Evolutionary conservation across 2,329 filamentous ascomycete genomes (phyloP), one percentile per base, ranked within the genome.

Genomic region (Fonsecaea multimorphosa): DNA sequence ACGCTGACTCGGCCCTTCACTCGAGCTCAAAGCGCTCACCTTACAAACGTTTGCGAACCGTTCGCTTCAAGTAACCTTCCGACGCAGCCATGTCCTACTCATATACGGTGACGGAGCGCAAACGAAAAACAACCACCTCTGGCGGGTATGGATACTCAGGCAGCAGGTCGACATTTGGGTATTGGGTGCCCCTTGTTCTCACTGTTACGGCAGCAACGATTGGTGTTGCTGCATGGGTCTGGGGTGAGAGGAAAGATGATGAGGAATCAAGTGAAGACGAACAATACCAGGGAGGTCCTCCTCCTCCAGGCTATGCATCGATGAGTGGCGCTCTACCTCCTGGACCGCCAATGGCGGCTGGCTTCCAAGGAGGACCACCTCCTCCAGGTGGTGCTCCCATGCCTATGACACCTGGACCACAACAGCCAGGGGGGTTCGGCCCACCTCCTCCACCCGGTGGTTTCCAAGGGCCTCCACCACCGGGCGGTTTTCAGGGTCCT

Each of bases 141-240:
- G 61, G 66, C 62, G 78, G 78, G 56, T 81, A 81, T 73, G 79
- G 78, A 74, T 73, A 78, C 52, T 76, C 77, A 9, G 77, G 79
- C 24, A 72, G 74, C 61, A 76, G 79, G 36, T 80, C 80, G 19
- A 74, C 78, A 38, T 72, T 82, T 70, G 80, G 89, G 74, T 94
- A 96, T 80, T 97, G 93, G 92, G 87, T 97, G 66, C 94, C 94
- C 68, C 85, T 98, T 63, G 89, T 89, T 70, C 80, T 97, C 70
- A 97, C 93, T 57, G 88, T 96, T 65, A 93, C 92, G 54, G 87
- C 96, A 72, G 94, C 94, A 67, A 92, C 93, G 24, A 89, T 91
- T 62, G 93, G 93, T 36, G 81, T 96, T 55, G 93, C 89, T 59
- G 92, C 92, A 64, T 98, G 94, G 94, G 87, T 93, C 67, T 97